phyloP scores from a whole-genome alignment of 1,284 basidiomycete genomes.

The Puccinia horiana region DNA sequence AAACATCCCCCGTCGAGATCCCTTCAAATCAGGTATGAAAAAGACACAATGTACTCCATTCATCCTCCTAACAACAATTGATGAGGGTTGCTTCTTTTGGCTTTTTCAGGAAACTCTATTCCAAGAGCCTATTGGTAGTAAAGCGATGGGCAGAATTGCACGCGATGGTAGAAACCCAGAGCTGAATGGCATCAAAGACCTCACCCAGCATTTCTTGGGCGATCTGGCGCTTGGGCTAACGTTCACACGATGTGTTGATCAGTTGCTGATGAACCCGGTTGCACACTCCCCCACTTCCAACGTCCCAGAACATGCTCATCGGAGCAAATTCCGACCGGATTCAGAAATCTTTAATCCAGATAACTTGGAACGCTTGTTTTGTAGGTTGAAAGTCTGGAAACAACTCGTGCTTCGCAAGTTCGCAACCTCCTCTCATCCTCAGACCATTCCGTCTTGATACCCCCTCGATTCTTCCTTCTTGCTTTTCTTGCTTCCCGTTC shows the following conservation, averaged over 20 bases:
- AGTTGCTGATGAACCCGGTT: conserved; percentile 9
- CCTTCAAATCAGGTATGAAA: background rate
- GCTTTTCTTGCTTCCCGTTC: background rate
- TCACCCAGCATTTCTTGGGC: conserved; percentile 4
- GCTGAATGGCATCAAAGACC: background rate
- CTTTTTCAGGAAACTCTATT: background rate
- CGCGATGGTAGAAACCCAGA: background rate
- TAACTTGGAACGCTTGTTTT: conserved; percentile 28
- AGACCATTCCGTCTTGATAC: background rate
- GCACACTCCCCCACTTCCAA: background rate
- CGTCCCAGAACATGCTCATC: background rate
- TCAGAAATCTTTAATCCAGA: conserved; percentile 18
- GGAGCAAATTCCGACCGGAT: background rate
- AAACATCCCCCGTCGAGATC: background rate
- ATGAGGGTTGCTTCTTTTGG: background rate
- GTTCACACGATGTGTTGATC: conserved; percentile 28
- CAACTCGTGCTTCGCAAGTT: background rate
- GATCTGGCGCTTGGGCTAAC: conserved; percentile 15
- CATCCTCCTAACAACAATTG: background rate
- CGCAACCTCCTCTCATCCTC: background rate
- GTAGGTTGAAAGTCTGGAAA: conserved; percentile 42
- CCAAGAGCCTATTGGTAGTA: background rate
- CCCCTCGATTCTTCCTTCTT: background rate
- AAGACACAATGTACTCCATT: background rate
- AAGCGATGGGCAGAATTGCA: background rate